Percentiles rank a stretch among this genome's conserved stretches.
Conservation (phyloP, 2,329 filamentous ascomycete species). For the Pleoardoris graminearum region DNA sequence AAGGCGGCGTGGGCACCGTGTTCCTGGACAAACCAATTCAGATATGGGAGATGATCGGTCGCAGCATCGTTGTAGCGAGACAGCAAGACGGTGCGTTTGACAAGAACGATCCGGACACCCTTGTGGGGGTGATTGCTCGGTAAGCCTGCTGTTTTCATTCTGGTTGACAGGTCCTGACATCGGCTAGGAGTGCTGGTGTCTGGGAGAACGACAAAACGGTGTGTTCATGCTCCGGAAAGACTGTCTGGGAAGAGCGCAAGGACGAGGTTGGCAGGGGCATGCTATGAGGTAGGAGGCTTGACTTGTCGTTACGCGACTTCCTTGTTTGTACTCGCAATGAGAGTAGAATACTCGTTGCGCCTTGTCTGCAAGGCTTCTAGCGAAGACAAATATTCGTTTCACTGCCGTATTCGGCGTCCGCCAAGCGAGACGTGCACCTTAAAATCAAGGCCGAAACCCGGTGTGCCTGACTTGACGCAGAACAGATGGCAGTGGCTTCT, state of each 20-base stretch:
- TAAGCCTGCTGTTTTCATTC: constrained; percentile 1
- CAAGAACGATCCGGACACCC: constrained; percentile 78
- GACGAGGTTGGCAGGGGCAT: constrained; percentile 90
- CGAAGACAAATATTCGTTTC: constrained; percentile 23
- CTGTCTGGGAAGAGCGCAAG: constrained; percentile 93
- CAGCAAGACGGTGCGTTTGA: constrained; percentile 63
- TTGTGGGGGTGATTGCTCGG: constrained; percentile 85
- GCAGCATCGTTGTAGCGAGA: constrained; percentile 84
- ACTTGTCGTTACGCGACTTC: neutral
- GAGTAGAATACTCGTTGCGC: neutral
- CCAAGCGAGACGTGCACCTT: constrained; percentile 26
- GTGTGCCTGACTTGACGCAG: constrained; percentile 21
- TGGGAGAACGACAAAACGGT: constrained; percentile 99
- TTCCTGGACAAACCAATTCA: constrained; percentile 83
- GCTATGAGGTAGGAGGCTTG: constrained; percentile 59
- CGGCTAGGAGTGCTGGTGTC: constrained; percentile 81
- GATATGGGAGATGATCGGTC: constrained; percentile 95
- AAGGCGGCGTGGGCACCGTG: constrained; percentile 73
- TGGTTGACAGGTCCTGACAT: constrained; percentile 8
- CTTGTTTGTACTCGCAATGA: neutral
- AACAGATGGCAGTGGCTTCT: constrained; percentile 32
- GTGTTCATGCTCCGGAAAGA: constrained; percentile 97
- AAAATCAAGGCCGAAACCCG: constrained; percentile 41
- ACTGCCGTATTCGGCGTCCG: constrained; percentile 21
- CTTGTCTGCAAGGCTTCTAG: constrained; percentile 3